Evolutionary conservation across 129 eudicot species (phyloP).

Genomic region (Saussurea involucrata): DNA sequence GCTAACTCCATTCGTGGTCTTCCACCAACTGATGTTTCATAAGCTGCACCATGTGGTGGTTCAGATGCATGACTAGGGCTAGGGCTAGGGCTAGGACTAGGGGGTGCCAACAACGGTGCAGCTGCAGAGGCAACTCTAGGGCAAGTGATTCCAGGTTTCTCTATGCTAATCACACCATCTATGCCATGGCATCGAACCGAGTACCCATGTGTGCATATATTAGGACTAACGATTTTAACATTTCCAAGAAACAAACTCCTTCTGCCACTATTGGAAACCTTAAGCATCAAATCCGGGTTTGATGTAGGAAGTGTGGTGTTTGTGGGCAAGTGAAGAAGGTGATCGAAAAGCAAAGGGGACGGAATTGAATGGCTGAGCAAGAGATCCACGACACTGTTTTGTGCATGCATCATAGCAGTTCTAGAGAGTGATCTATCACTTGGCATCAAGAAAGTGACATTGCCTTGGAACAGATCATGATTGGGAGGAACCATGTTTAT

Average conservation of each 20-base stretch:
- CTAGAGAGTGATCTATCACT: slow-evolving; percentile 55
- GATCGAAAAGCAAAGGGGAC: slow-evolving; percentile 59
- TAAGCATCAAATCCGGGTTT: slow-evolving; percentile 44
- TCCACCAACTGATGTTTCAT: slow-evolving; percentile 17
- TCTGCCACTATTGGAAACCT: slow-evolving; percentile 50
- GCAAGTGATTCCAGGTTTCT: slow-evolving; percentile 8
- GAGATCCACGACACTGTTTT: slow-evolving; percentile 42
- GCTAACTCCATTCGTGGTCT: slow-evolving; percentile 5
- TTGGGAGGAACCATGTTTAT: slow-evolving; percentile 67
- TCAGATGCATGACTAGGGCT: background rate
- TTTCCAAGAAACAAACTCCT: slow-evolving; percentile 44
- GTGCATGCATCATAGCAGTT: slow-evolving; percentile 25
- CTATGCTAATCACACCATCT: slow-evolving; percentile 40
- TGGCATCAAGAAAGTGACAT: slow-evolving; percentile 87
- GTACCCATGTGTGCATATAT: slow-evolving; percentile 53
- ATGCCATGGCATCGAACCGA: slow-evolving; percentile 77
- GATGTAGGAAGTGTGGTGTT: slow-evolving; percentile 71
- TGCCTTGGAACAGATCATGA: slow-evolving; percentile 39
- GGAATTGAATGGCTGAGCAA: slow-evolving; percentile 76
- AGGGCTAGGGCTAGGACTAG: background rate
- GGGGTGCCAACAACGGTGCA: background rate
- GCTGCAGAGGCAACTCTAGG: slow-evolving; percentile 1
- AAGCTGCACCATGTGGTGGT: slow-evolving; percentile 9
- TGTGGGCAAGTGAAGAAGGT: slow-evolving; percentile 60
- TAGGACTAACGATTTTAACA: slow-evolving; percentile 55